Evolutionary conservation across 352 stramenopile genomes (phyloP).

Genomic region (Phytophthora sansomeana): DNA sequence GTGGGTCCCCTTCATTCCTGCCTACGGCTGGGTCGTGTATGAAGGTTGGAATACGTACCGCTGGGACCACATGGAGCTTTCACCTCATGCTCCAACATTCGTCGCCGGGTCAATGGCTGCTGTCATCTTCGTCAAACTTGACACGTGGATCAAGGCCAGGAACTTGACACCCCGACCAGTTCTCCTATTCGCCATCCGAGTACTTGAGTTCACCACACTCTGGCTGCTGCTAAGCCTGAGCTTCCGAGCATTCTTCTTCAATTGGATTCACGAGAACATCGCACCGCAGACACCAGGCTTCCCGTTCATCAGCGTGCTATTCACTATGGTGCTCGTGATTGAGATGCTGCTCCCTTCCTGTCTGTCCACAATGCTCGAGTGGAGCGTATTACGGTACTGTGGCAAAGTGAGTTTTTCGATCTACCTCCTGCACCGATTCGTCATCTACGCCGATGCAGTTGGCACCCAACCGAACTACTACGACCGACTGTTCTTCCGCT

Average conservation of each 20-base stretch:
- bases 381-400: constrained; percentile 33
- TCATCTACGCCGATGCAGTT: constrained; percentile 30
- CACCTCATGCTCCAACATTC: constrained; percentile 39
- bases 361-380: constrained; percentile 23
- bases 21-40: constrained; percentile 32
- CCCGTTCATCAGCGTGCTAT: constrained; percentile 34
- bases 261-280: constrained; percentile 23
- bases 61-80: constrained; percentile 29
- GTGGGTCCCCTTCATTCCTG: constrained; percentile 36
- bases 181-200: constrained; percentile 16
- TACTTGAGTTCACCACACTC: constrained; percentile 19
- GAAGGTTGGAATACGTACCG: constrained; percentile 29
- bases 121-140: constrained; percentile 35
- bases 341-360: constrained; percentile 42
- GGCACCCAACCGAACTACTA: constrained; percentile 19
- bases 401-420: constrained; percentile 58
- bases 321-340: constrained; percentile 41
- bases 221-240: constrained; percentile 35
- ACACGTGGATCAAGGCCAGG: constrained; percentile 17
- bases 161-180: constrained; percentile 16
- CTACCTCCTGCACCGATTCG: constrained; percentile 50
- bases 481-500: constrained; percentile 31
- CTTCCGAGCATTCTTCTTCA: constrained; percentile 40
- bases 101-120: constrained; percentile 32
- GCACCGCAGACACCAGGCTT: constrained; percentile 17